Conservation (phyloP, 2,329 filamentous ascomycete species). For the Epichloe elymi region DNA sequence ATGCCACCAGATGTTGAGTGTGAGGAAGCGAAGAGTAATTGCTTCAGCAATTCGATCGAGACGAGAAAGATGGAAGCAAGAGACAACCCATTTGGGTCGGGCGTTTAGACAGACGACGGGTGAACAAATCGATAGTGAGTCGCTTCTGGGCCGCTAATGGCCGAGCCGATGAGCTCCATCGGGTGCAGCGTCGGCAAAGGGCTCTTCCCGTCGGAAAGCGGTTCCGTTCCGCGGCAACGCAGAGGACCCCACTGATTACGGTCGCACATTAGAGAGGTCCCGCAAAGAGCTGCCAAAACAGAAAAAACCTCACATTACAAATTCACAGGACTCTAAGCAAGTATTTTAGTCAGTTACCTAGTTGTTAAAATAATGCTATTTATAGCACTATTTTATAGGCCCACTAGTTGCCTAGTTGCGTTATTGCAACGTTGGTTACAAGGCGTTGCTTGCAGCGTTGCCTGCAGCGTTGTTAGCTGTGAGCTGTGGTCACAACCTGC, state of each 20-base stretch:
- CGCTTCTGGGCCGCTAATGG: constrained; percentile 1
- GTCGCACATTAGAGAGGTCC: too few species aligned
- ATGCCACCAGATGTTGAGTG: neutral
- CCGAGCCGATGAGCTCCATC: constrained; percentile 3
- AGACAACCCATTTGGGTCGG: neutral
- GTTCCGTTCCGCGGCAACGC: constrained; percentile 1
- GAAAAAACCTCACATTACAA: too few species aligned
- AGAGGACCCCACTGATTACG: neutral
- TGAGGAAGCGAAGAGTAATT: neutral
- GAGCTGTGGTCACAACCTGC: too few species aligned
- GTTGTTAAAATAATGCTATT: too few species aligned
- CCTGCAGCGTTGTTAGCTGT: too few species aligned
- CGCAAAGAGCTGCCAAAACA: too few species aligned
- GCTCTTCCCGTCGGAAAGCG: constrained; percentile 3
- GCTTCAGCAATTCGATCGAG: neutral
- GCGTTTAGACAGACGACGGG: neutral
- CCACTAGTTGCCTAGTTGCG: too few species aligned
- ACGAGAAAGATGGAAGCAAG: neutral
- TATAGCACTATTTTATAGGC: too few species aligned
- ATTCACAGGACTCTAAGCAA: too few species aligned
- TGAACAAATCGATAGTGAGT: neutral
- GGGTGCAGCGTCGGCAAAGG: constrained; percentile 3
- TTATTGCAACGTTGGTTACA: too few species aligned
- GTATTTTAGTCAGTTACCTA: too few species aligned
- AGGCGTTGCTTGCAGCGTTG: too few species aligned